These are phyloP conservation scores for Backusella luteola DNA, from an alignment of 192 early-diverging fungal genomes.

Conservation along the genomic window DNA sequence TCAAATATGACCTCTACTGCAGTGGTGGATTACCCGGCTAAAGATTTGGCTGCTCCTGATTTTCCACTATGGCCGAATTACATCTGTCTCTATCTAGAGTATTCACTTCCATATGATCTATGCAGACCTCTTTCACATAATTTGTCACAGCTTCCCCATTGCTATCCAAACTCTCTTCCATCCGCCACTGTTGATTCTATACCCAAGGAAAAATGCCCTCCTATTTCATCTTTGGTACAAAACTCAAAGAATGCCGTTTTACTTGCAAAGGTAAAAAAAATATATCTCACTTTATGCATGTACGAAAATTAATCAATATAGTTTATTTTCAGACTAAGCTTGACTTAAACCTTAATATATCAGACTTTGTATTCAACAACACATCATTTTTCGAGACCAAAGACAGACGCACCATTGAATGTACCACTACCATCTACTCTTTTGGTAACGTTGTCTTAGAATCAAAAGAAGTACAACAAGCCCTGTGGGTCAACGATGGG, in stretches of 20 bases:
- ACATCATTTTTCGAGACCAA: constrained; percentile 41
- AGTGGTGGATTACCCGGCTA: background rate
- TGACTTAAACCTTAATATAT: constrained; percentile 38
- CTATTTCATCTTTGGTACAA: constrained; percentile 1
- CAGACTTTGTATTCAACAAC: constrained; percentile 45
- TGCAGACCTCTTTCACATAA: constrained; percentile 31
- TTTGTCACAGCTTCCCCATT: constrained; percentile 34
- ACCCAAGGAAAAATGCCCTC: constrained; percentile 30
- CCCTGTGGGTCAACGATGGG: constrained; percentile 32
- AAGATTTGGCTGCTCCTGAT: background rate
- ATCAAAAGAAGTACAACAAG: constrained; percentile 46
- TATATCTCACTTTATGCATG: background rate
- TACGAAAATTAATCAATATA: background rate
- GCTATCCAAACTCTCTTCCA: constrained; percentile 25
- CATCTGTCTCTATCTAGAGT: constrained; percentile 38
- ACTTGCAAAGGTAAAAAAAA: constrained; percentile 29
- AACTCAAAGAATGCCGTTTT: constrained; percentile 16
- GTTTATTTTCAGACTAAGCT: constrained; percentile 10
- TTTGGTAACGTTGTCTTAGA: constrained; percentile 48
- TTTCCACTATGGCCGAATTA: constrained; percentile 42
- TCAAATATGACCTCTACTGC: background rate
- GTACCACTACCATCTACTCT: constrained; percentile 48
- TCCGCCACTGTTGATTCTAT: constrained; percentile 9
- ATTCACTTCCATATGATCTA: constrained; percentile 27
- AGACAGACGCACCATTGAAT: constrained; percentile 40